Conservation (phyloP, 306 rosid species). For the Vachellia collinsii region DNA sequence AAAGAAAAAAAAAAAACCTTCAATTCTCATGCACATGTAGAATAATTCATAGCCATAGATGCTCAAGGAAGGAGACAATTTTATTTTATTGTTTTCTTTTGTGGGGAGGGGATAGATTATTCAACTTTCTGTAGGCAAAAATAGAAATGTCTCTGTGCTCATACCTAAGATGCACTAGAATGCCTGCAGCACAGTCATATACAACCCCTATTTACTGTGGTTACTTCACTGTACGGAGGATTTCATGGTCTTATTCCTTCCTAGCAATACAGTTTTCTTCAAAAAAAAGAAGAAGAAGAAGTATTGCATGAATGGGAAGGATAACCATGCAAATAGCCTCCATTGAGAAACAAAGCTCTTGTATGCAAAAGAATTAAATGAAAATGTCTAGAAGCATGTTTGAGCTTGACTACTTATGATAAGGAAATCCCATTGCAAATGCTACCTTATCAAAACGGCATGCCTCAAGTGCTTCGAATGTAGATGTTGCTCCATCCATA, state of each 20-base stretch:
- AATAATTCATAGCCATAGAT: background rate
- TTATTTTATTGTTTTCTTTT: too few species aligned
- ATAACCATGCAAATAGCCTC: conserved; percentile 6
- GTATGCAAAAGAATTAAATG: background rate
- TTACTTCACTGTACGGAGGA: conserved; percentile 7
- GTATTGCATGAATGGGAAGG: background rate
- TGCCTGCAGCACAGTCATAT: conserved; percentile 11
- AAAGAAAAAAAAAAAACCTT: too few species aligned
- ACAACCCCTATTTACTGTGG: background rate
- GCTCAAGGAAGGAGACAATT: background rate
- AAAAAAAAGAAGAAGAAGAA: conserved; percentile 9
- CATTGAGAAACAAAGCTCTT: background rate
- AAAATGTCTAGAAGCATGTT: conserved; percentile 24
- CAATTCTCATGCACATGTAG: background rate
- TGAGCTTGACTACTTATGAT: conserved; percentile 20
- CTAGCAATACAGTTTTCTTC: background rate
- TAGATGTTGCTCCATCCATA: conserved; percentile 61
- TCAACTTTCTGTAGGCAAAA: conserved; percentile 16
- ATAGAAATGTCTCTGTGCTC: conserved; percentile 1
- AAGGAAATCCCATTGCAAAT: conserved; percentile 35
- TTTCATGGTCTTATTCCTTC: background rate
- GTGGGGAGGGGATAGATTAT: background rate
- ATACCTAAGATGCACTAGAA: conserved; percentile 18
- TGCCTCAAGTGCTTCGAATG: conserved; percentile 70
- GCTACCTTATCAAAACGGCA: conserved; percentile 97